These are phyloP conservation scores for Pichia sp. DNA, from an alignment of 1,139 yeast species.

Conservation along the genomic window DNA sequence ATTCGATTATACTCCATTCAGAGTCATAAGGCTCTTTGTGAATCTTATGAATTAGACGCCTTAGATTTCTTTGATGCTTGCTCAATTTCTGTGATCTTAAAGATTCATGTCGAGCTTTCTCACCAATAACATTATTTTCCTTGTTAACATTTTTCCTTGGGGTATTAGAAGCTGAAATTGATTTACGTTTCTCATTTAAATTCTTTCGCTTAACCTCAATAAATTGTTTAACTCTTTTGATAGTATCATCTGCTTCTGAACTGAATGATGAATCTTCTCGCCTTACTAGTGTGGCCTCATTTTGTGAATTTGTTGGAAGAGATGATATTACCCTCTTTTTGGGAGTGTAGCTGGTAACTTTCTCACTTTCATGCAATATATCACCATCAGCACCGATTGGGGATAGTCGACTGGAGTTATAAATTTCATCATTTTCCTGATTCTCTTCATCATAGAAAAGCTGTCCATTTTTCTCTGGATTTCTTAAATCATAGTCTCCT, in stretches of 20 bases:
- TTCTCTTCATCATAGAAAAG: neutral
- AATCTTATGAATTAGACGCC: conserved; percentile 9
- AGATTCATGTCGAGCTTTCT: neutral
- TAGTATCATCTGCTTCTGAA: conserved; percentile 9
- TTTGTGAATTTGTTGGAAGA: no score
- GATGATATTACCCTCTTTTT: neutral
- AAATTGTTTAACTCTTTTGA: conserved; percentile 7
- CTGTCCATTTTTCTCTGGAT: neutral
- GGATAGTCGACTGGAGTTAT: neutral
- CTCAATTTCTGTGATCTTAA: neutral
- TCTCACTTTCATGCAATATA: neutral
- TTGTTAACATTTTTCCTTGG: neutral
- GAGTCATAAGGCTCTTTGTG: conserved; percentile 8
- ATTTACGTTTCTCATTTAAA: neutral
- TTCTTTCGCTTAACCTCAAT: conserved; percentile 7
- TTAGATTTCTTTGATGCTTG: conserved; percentile 3
- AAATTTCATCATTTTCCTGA: neutral
- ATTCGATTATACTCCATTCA: conserved; percentile 14
- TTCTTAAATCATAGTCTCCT: neutral
- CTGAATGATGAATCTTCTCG: neutral
- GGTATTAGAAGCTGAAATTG: neutral
- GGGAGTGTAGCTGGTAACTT: conserved; percentile 3
- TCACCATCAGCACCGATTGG: neutral
- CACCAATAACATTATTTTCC: no score
- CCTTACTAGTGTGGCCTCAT: neutral